Base-by-base conservation (phyloP, 768 basidiomycete species). In the Amyloporia xantha region DNA sequence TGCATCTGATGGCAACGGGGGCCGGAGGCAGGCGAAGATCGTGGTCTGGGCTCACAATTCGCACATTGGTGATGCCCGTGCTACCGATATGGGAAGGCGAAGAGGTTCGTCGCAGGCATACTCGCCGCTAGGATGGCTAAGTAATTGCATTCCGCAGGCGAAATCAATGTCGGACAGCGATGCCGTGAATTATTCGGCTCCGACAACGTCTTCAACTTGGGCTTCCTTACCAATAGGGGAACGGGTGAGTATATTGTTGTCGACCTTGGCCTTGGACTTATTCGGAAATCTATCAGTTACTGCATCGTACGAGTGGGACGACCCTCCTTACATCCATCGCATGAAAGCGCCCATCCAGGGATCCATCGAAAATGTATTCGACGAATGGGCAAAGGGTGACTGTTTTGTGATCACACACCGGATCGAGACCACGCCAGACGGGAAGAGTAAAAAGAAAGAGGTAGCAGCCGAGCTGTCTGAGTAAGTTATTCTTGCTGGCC, bases 11-110 rank as follows among this genome's bases (percentile, higher is more conserved):
- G 50, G 42, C 12, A 41, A 52, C 20, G 39, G 48, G 4, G 41
- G 19, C 30, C 35, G 37, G 10, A 44, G 24, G 11, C 48, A 48
- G n/a, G 57, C 57, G 5, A 60, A 59, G 47, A 50, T 60, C 12
- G 55, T 65, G 1, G 57, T 65, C n/a, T 65, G 61, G 63, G 63
- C 62, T 10, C 64, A 65, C 46, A 65, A 61, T 50, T 63, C 62
- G 7, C 64, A 65, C 44, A 54, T 62, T 21, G 62, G 64, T 23
- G 64, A 65, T 23, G 62, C 62, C 12, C 44, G 64, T 19, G 59
- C 54, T 12, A 65, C 62, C 0, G 57, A 61, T 39, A 65, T 65
- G 61, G 62, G 62, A 4, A 46, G 52, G 21, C 46, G 49, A 35
- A 52, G 61, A 46, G 54, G 55, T 53, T 38, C 10, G 28, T 17